Conservation (phyloP, 768 basidiomycete genomes). For the Glaciozyma antarctica region DNA sequence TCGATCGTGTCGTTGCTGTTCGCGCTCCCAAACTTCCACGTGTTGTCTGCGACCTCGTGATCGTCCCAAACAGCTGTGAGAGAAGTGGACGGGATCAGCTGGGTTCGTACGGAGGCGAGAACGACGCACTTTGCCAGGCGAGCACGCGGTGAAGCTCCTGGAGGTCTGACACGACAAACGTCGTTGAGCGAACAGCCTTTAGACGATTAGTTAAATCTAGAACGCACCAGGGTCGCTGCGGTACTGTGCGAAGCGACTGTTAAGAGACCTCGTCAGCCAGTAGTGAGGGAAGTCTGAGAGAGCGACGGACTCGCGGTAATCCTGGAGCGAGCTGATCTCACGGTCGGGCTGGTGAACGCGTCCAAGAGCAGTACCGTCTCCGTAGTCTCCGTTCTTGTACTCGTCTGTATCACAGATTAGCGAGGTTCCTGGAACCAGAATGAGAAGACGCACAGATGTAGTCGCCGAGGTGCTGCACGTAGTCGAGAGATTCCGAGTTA, state of each 20-base stretch:
- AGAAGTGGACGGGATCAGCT: no score
- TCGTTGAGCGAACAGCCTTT: constrained; percentile 48
- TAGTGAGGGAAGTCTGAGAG: background rate
- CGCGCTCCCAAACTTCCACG: constrained; percentile 52
- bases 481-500: constrained; percentile 49
- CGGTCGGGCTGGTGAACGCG: constrained; percentile 46
- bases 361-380: constrained; percentile 45
- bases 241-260: constrained; percentile 1
- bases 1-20: constrained; percentile 49
- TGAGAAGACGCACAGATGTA: constrained; percentile 32
- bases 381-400: constrained; percentile 35
- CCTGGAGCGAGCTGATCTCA: constrained; percentile 51
- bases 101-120: no score
- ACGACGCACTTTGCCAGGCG: constrained; percentile 49
- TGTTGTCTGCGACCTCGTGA: constrained; percentile 48
- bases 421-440: no score
- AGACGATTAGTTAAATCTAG: no score
- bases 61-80: constrained; percentile 27
- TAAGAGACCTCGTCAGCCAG: background rate
- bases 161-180: constrained; percentile 40
- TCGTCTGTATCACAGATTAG: background rate
- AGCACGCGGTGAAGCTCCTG: constrained; percentile 46
- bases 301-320: constrained; percentile 48
- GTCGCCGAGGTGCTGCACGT: constrained; percentile 51
- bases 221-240: background rate